These are phyloP conservation scores for Wickerhamomyces bovis DNA, from an alignment of 805 yeast genomes.

Conservation along the genomic window DNA sequence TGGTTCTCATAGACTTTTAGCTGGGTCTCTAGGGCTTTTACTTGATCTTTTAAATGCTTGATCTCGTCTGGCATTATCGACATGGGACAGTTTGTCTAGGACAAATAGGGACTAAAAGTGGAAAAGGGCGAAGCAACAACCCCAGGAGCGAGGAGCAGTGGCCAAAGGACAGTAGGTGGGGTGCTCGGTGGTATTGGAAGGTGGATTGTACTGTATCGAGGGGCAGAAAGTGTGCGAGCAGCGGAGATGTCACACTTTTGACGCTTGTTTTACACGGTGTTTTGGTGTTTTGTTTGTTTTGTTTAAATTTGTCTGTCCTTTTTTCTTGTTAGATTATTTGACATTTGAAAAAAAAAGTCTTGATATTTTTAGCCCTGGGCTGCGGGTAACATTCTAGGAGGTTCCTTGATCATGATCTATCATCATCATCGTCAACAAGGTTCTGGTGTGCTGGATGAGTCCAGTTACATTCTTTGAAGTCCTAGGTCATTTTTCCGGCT, in stretches of 20 bases:
- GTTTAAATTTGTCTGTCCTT: neutral
- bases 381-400: neutral
- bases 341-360: neutral
- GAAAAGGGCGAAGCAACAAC: neutral
- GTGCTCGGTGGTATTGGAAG: neutral
- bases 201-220: neutral
- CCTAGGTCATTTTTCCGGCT: no score
- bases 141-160: neutral
- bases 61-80: conserved; percentile 15
- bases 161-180: neutral
- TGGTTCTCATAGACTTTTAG: conserved; percentile 21
- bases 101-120: neutral
- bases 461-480: no score
- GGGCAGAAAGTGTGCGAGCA: neutral
- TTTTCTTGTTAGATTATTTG: neutral
- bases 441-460: no score
- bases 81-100: neutral
- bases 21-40: conserved; percentile 20
- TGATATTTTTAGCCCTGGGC: neutral
- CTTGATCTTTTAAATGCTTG: conserved; percentile 19
- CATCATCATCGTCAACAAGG: no score
- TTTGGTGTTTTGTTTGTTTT: neutral
- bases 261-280: neutral
- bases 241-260: neutral
- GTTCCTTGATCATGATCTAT: no score